A percentile compares a stretch with the other conserved stretches of the same genome.
phyloP scores from a whole-genome alignment of 306 rosid species.

The Delonix regia region DNA sequence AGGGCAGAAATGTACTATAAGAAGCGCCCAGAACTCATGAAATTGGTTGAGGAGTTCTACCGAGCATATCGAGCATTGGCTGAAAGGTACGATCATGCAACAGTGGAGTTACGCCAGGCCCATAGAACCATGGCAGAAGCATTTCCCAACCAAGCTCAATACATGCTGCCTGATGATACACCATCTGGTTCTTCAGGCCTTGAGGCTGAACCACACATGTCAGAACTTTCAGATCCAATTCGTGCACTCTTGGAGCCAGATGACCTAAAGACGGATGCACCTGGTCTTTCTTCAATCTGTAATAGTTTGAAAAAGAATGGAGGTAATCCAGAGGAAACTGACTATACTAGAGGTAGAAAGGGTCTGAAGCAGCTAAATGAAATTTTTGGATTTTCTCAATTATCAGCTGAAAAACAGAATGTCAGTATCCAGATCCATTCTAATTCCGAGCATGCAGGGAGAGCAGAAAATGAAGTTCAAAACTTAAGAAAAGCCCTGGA shows the following conservation, averaged over 20 bases:
- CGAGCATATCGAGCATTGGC: conserved; percentile 99
- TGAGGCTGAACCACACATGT: conserved; percentile 61
- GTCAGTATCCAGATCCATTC: conserved; percentile 43
- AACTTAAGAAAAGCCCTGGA: conserved; percentile 58
- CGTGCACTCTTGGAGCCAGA: conserved; percentile 55
- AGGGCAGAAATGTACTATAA: conserved; percentile 99
- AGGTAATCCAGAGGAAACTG: conserved; percentile 48
- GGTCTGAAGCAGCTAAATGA: conserved; percentile 80
- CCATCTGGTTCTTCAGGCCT: conserved; percentile 61
- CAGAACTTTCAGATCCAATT: conserved; percentile 58
- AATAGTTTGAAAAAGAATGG: conserved; percentile 43
- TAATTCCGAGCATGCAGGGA: conserved; percentile 56
- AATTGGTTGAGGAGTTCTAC: conserved; percentile 95
- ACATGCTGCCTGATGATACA: conserved; percentile 61
- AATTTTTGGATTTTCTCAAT: conserved; percentile 47
- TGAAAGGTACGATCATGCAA: conserved; percentile 97
- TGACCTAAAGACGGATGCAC: conserved; percentile 58
- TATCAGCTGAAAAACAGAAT: conserved; percentile 54
- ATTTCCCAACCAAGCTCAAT: conserved; percentile 82
- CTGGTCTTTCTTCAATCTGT: conserved; percentile 51
- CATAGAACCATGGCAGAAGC: conserved; percentile 95
- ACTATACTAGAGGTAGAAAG: conserved; percentile 51
- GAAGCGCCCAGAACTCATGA: conserved; percentile 98
- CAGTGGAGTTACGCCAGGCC: conserved; percentile 91
- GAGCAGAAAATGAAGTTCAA: conserved; percentile 70